Percentiles rank a stretch among this genome's conserved stretches.
These are phyloP conservation scores for Backusella macrospora DNA, from an alignment of 192 early-diverging fungal genomes.

Conservation along the genomic window DNA sequence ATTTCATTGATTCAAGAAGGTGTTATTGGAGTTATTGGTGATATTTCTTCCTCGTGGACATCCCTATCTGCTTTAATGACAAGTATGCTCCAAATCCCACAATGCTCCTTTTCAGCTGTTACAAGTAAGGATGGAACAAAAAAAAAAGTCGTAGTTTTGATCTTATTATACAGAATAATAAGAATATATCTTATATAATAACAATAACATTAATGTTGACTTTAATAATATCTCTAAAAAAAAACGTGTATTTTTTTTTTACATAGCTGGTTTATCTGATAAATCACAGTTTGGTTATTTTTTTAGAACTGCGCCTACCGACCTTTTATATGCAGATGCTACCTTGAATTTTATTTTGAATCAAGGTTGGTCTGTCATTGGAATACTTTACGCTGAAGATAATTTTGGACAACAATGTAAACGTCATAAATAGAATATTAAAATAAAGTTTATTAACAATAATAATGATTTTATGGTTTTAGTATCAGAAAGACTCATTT, in stretches of 20 bases:
- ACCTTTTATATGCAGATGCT: conserved; percentile 47
- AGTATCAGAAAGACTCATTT: conserved; percentile 46
- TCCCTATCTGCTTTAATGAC: conserved; percentile 50
- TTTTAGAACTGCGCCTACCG: conserved; percentile 55
- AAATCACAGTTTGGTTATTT: conserved; percentile 53
- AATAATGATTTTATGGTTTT: neutral
- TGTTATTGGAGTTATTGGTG: conserved; percentile 53
- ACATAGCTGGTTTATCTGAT: conserved; percentile 48
- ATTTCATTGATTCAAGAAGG: conserved; percentile 51
- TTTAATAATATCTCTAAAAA: neutral
- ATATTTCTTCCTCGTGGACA: conserved; percentile 49
- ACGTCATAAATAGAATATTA: neutral
- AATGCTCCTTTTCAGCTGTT: conserved; percentile 55
- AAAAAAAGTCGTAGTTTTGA: neutral
- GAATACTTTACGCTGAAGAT: conserved; percentile 49
- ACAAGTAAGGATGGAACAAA: conserved; percentile 42
- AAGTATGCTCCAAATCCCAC: conserved; percentile 51
- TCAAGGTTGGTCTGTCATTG: conserved; percentile 48
- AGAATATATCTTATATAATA: neutral
- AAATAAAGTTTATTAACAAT: neutral
- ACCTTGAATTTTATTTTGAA: conserved; percentile 47
- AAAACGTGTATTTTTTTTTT: conserved; percentile 16
- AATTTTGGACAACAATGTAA: conserved; percentile 50
- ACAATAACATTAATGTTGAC: neutral
- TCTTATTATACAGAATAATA: no score